Conservation (phyloP, 1,284 basidiomycete genomes). For the Irpex sp. region DNA sequence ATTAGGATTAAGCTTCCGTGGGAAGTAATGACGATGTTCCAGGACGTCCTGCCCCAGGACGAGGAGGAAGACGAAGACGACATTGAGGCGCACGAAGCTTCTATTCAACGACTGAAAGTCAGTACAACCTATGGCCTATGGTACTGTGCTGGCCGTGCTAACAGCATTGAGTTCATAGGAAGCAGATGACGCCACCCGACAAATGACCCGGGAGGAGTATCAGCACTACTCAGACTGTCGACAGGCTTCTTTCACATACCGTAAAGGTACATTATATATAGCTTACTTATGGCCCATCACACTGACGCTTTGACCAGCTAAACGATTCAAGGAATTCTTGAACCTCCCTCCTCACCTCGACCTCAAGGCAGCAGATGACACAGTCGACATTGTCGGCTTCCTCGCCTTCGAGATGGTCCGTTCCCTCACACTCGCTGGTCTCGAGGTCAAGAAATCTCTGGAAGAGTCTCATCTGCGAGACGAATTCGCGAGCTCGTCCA, state of each 20-base stretch:
- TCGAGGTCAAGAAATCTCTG: slow-evolving; percentile 76
- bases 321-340: slow-evolving; percentile 94
- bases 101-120: slow-evolving; percentile 81
- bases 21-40: slow-evolving; percentile 92
- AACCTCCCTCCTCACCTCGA: slow-evolving; percentile 89
- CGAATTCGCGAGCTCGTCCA: slow-evolving; percentile 51
- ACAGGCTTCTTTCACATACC: slow-evolving; percentile 95
- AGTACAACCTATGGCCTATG: slow-evolving; percentile 10
- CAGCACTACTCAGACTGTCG: slow-evolving; percentile 97
- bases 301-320: slow-evolving; percentile 47
- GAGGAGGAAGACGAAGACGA: slow-evolving; percentile 97
- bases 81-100: slow-evolving; percentile 93
- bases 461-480: slow-evolving; percentile 71
- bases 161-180: slow-evolving; percentile 45
- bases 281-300: background rate
- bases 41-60: slow-evolving; percentile 84
- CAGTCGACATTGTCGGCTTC: slow-evolving; percentile 95
- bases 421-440: slow-evolving; percentile 83
- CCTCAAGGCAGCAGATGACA: slow-evolving; percentile 91
- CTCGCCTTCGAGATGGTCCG: slow-evolving; percentile 97
- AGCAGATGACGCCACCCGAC: slow-evolving; percentile 91
- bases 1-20: slow-evolving; percentile 95
- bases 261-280: slow-evolving; percentile 64
- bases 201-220: slow-evolving; percentile 97
- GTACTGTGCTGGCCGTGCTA: background rate